Percentiles rank a stretch among this genome's conserved stretches.
Evolutionary conservation across 2,329 filamentous ascomycete genomes (phyloP).

Genomic region (Scorias spongiosa): DNA sequence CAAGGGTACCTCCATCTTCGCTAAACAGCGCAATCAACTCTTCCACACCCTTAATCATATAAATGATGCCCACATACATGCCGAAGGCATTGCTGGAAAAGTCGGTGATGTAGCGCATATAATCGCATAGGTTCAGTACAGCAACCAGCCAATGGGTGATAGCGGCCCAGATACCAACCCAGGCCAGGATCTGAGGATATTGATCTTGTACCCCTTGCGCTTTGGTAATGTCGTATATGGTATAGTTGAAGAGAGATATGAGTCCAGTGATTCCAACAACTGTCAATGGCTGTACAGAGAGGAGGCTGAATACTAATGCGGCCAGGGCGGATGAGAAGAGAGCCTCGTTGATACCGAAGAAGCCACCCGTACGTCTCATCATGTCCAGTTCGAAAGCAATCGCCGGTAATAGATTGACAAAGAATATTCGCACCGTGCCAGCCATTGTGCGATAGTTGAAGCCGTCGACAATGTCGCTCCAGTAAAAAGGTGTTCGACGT

Average conservation of each 20-base stretch:
- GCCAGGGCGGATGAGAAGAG: conserved; percentile 41
- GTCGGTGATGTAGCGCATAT: conserved; percentile 44
- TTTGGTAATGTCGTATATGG: conserved; percentile 41
- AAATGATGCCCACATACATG: conserved; percentile 42
- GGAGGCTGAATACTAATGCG: conserved; percentile 38
- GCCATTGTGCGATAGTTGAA: conserved; percentile 40
- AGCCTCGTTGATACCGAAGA: conserved; percentile 42
- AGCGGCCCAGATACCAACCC: conserved; percentile 42
- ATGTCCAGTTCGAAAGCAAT: conserved; percentile 45
- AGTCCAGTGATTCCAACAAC: conserved; percentile 43
- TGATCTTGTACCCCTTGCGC: conserved; percentile 32
- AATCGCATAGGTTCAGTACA: conserved; percentile 38
- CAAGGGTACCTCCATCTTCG: conserved; percentile 14
- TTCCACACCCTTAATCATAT: conserved; percentile 41
- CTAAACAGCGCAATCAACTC: conserved; percentile 38
- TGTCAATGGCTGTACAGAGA: conserved; percentile 39
- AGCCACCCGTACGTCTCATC: conserved; percentile 38
- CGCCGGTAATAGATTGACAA: conserved; percentile 43
- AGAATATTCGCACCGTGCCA: conserved; percentile 43
- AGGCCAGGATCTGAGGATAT: conserved; percentile 40
- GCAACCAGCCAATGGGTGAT: conserved; percentile 43
- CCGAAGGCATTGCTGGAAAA: conserved; percentile 40
- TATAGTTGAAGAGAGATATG: conserved; percentile 42
- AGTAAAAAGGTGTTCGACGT: conserved; percentile 39
- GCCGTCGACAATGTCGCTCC: conserved; percentile 40